Evolutionary conservation across 495 filamentous ascomycete genomes (phyloP), one percentile per base, ranked within the genome.

Genomic region (Penicillium roqueforti): DNA sequence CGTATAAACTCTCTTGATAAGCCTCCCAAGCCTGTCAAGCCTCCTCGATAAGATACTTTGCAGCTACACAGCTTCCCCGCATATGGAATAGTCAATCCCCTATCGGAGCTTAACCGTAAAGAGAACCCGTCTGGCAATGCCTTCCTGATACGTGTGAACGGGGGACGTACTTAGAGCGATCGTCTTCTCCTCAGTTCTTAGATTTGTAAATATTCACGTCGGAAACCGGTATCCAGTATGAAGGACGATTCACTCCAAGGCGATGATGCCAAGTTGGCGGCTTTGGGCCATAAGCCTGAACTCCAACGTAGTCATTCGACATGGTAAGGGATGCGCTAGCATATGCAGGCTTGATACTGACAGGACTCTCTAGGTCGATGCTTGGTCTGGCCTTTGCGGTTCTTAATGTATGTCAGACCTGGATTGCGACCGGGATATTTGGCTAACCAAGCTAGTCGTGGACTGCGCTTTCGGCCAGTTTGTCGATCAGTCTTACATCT

Each of bases 211-310:
- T 37, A 32, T 41, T 39, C 22, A 41, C 31, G 7, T 22, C 32
- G 19, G n/a, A n/a, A 51, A 26, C 31, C 16, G 6, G 29, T 4
- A 26, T 28, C 16, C n/a, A 46, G 16, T 51, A 60, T 60, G 54
- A 64, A 66, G 54, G 53, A 55, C 37, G 55, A 8, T n/a, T 49
- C 43, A 10, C 40, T 66, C 20, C 52, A 63, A 38, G 67, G 62
- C 53, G 68, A 71, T 51, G 78, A 82, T 58, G 72, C 73, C 23
- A 72, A 75, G 31, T 59, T 85, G 58, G 80, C 78, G 8, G 70
- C 68, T 29, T 77, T 86, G 74, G 82, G 83, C 44, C 83, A 85
- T 64, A 80, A 76, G 67, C 66, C 76, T 18, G 82, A 86, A 55
- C 63, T 85, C 46, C 77, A 83, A 28, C 74, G 82, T 42, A 79